Evolutionary conservation across 2,329 filamentous ascomycete genomes (phyloP).

Genomic region (Sarocladium brachiariae): DNA sequence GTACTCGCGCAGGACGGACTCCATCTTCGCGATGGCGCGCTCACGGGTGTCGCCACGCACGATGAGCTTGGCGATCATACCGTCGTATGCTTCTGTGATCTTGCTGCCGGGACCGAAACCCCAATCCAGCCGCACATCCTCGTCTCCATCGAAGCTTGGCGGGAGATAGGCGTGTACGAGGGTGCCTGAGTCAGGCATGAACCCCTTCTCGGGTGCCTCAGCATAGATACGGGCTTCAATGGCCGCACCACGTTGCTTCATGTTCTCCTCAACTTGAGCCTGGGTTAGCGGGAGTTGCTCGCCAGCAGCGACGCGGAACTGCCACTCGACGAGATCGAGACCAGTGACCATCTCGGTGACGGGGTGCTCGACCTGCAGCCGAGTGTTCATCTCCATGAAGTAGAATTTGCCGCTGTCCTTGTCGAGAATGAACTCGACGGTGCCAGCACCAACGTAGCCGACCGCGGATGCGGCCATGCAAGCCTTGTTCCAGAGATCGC

Average conservation of each 20-base stretch:
- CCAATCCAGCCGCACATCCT: slow-evolving; percentile 83
- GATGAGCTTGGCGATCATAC: slow-evolving; percentile 98
- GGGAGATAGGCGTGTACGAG: slow-evolving; percentile 79
- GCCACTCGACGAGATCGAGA: slow-evolving; percentile 84
- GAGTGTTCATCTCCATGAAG: slow-evolving; percentile 78
- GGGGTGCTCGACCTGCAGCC: slow-evolving; percentile 93
- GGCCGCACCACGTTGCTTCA: slow-evolving; percentile 71
- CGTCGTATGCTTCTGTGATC: slow-evolving; percentile 91
- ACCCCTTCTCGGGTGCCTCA: slow-evolving; percentile 85
- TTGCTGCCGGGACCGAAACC: slow-evolving; percentile 89
- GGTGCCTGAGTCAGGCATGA: slow-evolving; percentile 88
- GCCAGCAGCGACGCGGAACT: slow-evolving; percentile 67
- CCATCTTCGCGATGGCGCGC: slow-evolving; percentile 76
- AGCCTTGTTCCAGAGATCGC: slow-evolving; percentile 61
- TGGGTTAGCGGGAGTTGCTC: slow-evolving; percentile 51
- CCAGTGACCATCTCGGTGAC: slow-evolving; percentile 70
- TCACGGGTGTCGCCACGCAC: slow-evolving; percentile 73
- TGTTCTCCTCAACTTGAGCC: slow-evolving; percentile 63
- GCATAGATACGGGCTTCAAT: slow-evolving; percentile 97
- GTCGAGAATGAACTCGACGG: slow-evolving; percentile 86
- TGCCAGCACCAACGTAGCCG: slow-evolving; percentile 82
- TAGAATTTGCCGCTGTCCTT: slow-evolving; percentile 75
- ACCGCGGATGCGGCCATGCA: slow-evolving; percentile 64
- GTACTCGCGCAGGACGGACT: slow-evolving; percentile 75
- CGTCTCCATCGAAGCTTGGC: slow-evolving; percentile 46